Conservation (phyloP, 441 rosid genomes). For the Erysimum cheiri region DNA sequence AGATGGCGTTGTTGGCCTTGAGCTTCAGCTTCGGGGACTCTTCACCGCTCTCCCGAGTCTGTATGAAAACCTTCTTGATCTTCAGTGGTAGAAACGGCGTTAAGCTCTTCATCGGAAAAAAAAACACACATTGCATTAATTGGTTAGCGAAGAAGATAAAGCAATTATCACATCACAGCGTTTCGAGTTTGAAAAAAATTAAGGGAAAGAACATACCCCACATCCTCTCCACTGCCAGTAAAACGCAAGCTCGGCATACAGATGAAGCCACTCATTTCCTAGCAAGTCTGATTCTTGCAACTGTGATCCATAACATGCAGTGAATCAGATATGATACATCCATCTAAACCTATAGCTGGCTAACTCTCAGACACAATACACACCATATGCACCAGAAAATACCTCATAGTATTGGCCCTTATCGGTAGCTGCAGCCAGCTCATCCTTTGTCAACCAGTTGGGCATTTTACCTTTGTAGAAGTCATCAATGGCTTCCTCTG, state of each 20-base stretch:
- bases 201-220: not conserved
- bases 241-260: not conserved
- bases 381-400: not conserved
- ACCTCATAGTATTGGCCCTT: not conserved
- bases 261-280: conserved; percentile 1
- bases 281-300: not conserved
- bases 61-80: not conserved
- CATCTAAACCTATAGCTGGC: not conserved
- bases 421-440: not conserved
- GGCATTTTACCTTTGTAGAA: conserved; percentile 6
- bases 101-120: not conserved
- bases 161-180: no score
- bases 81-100: not conserved
- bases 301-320: not conserved
- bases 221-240: not conserved
- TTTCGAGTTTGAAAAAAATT: no score
- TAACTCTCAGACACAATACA: no score
- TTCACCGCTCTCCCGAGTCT: not conserved
- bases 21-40: not conserved
- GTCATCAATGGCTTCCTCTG: not conserved
- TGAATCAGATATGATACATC: not conserved
- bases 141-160: not conserved
- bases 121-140: not conserved
- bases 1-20: conserved; percentile 1
- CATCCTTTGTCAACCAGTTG: not conserved